A percentile compares a stretch with the other conserved stretches of the same genome.
Evolutionary conservation across 2,329 filamentous ascomycete genomes (phyloP).

Genomic region (Nemania serpens): DNA sequence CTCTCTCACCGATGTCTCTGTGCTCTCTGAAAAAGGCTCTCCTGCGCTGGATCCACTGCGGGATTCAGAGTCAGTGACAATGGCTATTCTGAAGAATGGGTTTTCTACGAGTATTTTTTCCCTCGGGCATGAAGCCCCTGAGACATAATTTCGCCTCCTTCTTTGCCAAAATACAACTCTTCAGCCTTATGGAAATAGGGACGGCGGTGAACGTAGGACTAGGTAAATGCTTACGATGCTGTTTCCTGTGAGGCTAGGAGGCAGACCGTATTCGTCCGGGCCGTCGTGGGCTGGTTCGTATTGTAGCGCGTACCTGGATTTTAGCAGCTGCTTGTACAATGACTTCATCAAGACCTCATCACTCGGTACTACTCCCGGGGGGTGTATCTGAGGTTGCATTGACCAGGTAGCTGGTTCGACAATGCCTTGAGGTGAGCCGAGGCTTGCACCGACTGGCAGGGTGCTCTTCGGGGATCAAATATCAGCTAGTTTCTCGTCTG

Average conservation of each 20-base stretch:
- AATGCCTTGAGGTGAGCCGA: not conserved
- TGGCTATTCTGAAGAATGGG: too few species aligned
- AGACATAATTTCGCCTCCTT: too few species aligned
- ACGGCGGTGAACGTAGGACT: too few species aligned
- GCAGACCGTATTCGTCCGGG: not conserved
- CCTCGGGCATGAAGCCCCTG: too few species aligned
- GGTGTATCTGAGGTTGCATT: conserved; percentile 2
- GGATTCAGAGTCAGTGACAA: not conserved
- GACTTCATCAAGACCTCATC: conserved; percentile 15
- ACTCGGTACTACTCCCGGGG: not conserved
- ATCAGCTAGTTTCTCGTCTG: not conserved
- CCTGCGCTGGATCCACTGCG: conserved; percentile 16
- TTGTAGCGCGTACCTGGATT: not conserved
- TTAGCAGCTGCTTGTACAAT: not conserved
- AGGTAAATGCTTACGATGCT: conserved; percentile 2
- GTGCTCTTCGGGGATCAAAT: not conserved
- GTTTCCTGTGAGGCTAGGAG: not conserved
- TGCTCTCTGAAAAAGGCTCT: conserved; percentile 2
- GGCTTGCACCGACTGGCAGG: not conserved
- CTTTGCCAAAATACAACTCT: too few species aligned
- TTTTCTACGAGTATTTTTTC: too few species aligned
- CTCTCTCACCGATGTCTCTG: not conserved
- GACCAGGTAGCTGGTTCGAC: not conserved
- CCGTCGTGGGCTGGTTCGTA: not conserved
- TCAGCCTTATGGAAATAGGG: too few species aligned